Base-by-base conservation (phyloP, 768 basidiomycete species). In the Boletus barrowsii region DNA sequence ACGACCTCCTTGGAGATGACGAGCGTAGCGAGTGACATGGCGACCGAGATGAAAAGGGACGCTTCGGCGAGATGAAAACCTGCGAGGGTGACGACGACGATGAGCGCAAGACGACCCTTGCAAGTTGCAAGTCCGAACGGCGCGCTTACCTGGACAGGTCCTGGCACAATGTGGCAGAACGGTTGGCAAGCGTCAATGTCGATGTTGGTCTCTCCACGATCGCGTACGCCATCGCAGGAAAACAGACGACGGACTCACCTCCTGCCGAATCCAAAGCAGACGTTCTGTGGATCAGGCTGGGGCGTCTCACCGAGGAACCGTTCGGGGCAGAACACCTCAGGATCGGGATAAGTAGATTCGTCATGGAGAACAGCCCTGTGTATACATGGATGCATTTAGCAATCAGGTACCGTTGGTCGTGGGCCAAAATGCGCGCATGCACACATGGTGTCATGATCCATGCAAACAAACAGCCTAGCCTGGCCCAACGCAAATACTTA, bases 341-440 rank as follows among this genome's bases (percentile, higher is more conserved):
- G 74, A 42, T 73, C 62, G 8, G 67, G 62, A 51, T 76, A 75
- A 5, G 44, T 66, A 7, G 72, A 64, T 3, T 75, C 74, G 62
- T 86, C 78, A 43, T 79, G 78, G 1, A 81, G 67, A 66, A 85
- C 78, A n/a, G 66, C 69, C 83, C 84, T 83, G 49, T 39, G n/a
- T 0, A 17, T 17, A 29, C 29, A 29, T 29, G 29, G 29, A 11
- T 5, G 13, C 8, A 6, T 48, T 44, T 14, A 43, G 24, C 4
- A 10, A 3, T 9, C 3, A 17, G 26, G 29, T 2, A 29, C 29
- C 29, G 2, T 29, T 29, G 0, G 1, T 29, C 8, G 9, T 2
- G 26, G 29, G 29, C 29, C 29, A 3, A 29, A 29, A 29, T 36
- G 14, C 35, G 14, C 14, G 35, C 35, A 17, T 15, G 35, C 35